Conservation (phyloP, 441 rosid species). For the Jatropha multifida region DNA sequence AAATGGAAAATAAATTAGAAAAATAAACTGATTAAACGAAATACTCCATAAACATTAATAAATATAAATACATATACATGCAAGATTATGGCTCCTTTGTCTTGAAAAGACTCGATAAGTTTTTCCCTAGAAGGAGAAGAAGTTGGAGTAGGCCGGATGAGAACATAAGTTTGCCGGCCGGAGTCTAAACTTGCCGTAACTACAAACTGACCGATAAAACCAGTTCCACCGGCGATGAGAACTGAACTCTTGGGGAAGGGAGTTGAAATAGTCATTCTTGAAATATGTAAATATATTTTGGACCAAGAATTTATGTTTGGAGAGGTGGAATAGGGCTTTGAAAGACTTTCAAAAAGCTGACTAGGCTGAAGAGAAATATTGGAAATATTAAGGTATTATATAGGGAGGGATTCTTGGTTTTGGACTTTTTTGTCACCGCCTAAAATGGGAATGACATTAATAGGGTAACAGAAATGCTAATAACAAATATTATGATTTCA, state of each 20-base stretch:
- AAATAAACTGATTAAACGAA: background rate
- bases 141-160: slow-evolving; percentile 28
- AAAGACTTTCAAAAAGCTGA: background rate
- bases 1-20: background rate
- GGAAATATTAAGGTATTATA: background rate
- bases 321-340: background rate
- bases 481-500: no score
- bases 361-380: background rate
- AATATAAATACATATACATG: slow-evolving; percentile 13
- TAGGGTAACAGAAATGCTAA: no score
- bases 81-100: slow-evolving; percentile 38
- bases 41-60: no score
- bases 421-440: background rate
- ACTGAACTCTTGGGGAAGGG: slow-evolving; percentile 32
- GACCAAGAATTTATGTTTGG: no score
- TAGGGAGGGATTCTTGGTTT: background rate
- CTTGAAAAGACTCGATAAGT: slow-evolving; percentile 27
- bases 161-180: slow-evolving; percentile 37
- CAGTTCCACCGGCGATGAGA: slow-evolving; percentile 46
- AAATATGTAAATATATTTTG: background rate
- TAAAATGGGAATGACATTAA: background rate
- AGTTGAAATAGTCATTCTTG: slow-evolving; percentile 33
- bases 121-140: slow-evolving; percentile 20
- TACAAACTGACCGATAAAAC: slow-evolving; percentile 40
- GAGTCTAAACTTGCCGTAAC: slow-evolving; percentile 34